These are phyloP conservation scores for Botrytis porri DNA, from an alignment of 2,329 filamentous ascomycete species.

Conservation along the genomic window DNA sequence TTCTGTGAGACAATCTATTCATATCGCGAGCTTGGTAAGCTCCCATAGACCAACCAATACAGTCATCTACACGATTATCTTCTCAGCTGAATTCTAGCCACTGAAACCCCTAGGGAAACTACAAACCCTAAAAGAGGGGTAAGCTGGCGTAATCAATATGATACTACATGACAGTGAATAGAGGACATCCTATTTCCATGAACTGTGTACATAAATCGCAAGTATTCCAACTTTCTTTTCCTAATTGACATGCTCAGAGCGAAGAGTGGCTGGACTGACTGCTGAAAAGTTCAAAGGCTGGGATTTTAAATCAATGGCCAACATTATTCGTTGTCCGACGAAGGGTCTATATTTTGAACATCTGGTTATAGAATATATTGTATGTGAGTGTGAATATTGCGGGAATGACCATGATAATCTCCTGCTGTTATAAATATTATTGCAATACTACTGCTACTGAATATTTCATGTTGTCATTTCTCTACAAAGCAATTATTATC, in stretches of 20 bases:
- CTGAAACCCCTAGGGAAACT: too few species aligned
- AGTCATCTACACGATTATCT: too few species aligned
- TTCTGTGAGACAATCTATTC: too few species aligned
- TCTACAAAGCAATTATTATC: neutral
- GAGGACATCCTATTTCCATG: neutral
- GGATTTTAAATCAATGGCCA: accelerated
- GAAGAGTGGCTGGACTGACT: too few species aligned
- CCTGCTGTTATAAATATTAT: neutral
- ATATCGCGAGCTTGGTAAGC: neutral
- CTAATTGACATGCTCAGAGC: neutral
- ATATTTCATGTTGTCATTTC: accelerated
- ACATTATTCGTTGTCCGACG: neutral
- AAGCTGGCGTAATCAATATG: accelerated
- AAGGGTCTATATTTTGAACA: neutral
- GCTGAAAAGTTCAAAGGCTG: neutral
- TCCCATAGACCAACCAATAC: too few species aligned
- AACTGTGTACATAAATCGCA: neutral
- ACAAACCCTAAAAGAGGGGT: neutral
- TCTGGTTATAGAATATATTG: neutral
- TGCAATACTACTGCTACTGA: neutral
- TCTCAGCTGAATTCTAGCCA: too few species aligned
- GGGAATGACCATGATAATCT: neutral
- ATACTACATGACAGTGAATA: neutral
- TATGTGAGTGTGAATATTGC: neutral
- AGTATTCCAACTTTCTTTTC: neutral